Conservation (phyloP, 2,329 filamentous ascomycete species). For the Triangularia verruculosa region DNA sequence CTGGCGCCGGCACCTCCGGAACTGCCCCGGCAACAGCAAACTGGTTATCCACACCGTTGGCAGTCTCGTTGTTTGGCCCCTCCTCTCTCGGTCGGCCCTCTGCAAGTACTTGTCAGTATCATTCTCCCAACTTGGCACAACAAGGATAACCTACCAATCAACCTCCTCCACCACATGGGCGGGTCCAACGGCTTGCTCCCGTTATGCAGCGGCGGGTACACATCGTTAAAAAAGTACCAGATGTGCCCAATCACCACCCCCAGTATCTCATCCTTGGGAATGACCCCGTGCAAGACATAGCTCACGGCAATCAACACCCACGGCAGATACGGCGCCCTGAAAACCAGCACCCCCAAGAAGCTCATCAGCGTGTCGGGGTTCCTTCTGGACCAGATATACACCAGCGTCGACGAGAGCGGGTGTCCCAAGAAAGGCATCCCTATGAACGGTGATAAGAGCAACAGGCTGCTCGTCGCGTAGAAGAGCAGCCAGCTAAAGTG, state of each 20-base stretch:
- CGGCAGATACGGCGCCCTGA: constrained; percentile 89
- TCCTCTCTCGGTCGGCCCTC: constrained; percentile 43
- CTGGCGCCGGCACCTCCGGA: constrained; percentile 33
- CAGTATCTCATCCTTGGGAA: constrained; percentile 95
- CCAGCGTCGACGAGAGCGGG: constrained; percentile 84
- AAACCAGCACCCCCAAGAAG: constrained; percentile 83
- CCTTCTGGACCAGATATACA: constrained; percentile 96
- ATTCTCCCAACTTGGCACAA: not conserved
- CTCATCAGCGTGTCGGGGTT: constrained; percentile 90
- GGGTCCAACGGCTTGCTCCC: constrained; percentile 85
- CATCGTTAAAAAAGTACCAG: constrained; percentile 97
- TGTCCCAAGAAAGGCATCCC: constrained; percentile 94
- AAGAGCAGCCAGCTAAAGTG: constrained; percentile 93
- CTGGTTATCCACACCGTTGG: constrained; percentile 58
- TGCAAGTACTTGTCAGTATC: constrained; percentile 8
- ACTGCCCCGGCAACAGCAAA: constrained; percentile 55
- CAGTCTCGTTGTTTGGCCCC: constrained; percentile 40
- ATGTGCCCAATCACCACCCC: constrained; percentile 92
- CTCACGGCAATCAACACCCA: constrained; percentile 96
- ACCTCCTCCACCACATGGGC: constrained; percentile 80
- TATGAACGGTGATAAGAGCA: constrained; percentile 79
- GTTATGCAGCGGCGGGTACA: constrained; percentile 87
- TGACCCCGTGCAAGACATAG: constrained; percentile 79
- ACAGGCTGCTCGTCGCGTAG: constrained; percentile 76
- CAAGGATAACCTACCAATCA: constrained; percentile 56